These are phyloP conservation scores for Cyclotella atomus DNA, from an alignment of 108 stramenopile genomes.

Conservation along the genomic window DNA sequence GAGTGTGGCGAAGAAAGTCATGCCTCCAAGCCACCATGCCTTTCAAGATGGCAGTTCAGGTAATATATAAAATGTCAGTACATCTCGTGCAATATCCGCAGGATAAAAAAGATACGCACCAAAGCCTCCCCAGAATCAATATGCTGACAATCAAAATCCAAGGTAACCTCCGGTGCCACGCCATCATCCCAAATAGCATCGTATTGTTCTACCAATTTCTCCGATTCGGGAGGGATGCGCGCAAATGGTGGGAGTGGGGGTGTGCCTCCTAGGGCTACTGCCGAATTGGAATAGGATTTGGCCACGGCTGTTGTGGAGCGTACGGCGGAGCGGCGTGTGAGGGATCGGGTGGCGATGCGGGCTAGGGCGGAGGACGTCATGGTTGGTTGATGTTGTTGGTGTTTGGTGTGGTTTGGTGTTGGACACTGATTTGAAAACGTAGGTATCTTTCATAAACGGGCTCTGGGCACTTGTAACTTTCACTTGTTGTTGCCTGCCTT, in stretches of 20 bases:
- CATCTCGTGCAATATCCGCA: not conserved
- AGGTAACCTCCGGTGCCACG: slow-evolving; percentile 93
- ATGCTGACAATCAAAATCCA: slow-evolving; percentile 96
- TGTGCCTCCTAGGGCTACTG: slow-evolving; percentile 50
- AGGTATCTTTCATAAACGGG: no score
- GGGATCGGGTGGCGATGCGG: slow-evolving; percentile 37
- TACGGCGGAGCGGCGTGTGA: slow-evolving; percentile 69
- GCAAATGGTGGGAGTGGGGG: slow-evolving; percentile 86
- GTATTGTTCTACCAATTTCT: slow-evolving; percentile 90
- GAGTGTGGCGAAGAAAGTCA: slow-evolving; percentile 75
- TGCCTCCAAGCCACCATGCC: slow-evolving; percentile 77
- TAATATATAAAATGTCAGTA: not conserved
- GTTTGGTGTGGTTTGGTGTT: no score
- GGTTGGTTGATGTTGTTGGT: no score
- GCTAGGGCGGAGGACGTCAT: slow-evolving; percentile 32
- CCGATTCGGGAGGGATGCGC: slow-evolving; percentile 75
- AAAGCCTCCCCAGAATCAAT: slow-evolving; percentile 79
- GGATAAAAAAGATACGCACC: not conserved
- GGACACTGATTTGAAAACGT: no score
- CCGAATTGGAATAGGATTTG: slow-evolving; percentile 50
- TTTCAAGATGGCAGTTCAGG: not conserved
- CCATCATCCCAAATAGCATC: slow-evolving; percentile 97
- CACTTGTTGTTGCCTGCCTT: no score
- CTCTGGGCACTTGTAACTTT: no score
- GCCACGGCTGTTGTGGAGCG: slow-evolving; percentile 48